phyloP scores from a whole-genome alignment of 352 stramenopile genomes.

The Plasmopara muralis region DNA sequence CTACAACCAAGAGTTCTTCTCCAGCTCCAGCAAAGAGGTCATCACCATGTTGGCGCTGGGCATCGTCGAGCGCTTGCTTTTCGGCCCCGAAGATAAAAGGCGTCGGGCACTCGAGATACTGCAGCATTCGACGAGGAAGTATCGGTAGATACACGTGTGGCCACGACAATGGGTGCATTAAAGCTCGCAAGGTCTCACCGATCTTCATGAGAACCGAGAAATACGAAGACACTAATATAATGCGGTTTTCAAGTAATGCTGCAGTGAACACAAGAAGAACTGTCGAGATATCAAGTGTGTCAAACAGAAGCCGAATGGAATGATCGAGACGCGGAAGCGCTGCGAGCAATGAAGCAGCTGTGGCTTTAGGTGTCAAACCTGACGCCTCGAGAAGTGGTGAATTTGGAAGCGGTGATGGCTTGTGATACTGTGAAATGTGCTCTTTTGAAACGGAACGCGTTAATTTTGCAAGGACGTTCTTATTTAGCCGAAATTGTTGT shows the following conservation, averaged over 20 bases:
- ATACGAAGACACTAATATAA: constrained; percentile 77
- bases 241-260: constrained; percentile 71
- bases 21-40: constrained; percentile 42
- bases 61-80: constrained; percentile 51
- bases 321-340: constrained; percentile 60
- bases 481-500: constrained; percentile 64
- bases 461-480: constrained; percentile 74
- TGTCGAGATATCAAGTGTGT: constrained; percentile 68
- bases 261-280: constrained; percentile 74
- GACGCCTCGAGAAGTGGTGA: constrained; percentile 31
- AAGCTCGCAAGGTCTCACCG: constrained; percentile 59
- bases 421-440: constrained; percentile 47
- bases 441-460: constrained; percentile 62
- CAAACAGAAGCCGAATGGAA: constrained; percentile 71
- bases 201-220: constrained; percentile 79
- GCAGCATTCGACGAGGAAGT: constrained; percentile 67
- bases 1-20: constrained; percentile 68
- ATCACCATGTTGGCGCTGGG: constrained; percentile 32
- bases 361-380: constrained; percentile 23
- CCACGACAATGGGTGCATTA: constrained; percentile 85
- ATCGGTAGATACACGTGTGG: constrained; percentile 83
- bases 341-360: constrained; percentile 31
- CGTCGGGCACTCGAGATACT: constrained; percentile 82
- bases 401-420: constrained; percentile 27
- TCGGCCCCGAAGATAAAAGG: constrained; percentile 82